Percentiles rank a stretch among this genome's conserved stretches.
Conservation (phyloP, 2,329 filamentous ascomycete species). For the Epichloe amarillans region DNA sequence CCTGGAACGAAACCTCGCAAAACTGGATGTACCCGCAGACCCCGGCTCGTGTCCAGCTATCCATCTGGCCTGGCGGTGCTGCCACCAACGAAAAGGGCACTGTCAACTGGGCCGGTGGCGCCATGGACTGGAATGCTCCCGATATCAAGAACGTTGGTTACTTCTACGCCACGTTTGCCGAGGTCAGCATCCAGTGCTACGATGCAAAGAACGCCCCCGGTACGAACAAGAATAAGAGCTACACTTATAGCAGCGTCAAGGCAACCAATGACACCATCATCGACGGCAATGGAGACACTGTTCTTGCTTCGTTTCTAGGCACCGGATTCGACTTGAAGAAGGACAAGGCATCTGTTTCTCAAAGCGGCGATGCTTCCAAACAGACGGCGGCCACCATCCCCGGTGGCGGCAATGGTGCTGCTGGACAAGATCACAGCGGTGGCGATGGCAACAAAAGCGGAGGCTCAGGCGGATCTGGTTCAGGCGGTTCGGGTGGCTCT, state of each 20-base stretch:
- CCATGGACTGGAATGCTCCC: conserved; percentile 65
- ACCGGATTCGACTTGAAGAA: conserved; percentile 62
- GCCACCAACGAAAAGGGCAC: conserved; percentile 70
- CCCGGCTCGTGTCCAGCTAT: conserved; percentile 79
- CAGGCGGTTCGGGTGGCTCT: conserved; percentile 11
- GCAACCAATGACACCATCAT: conserved; percentile 67
- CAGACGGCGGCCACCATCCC: conserved; percentile 17
- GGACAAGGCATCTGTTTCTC: conserved; percentile 18
- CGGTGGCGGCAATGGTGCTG: conserved; percentile 14
- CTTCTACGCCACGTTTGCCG: conserved; percentile 70
- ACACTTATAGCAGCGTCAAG: conserved; percentile 54
- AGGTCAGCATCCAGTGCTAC: conserved; percentile 79
- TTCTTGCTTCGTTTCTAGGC: conserved; percentile 68
- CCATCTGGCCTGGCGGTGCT: conserved; percentile 88
- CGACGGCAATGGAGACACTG: conserved; percentile 60
- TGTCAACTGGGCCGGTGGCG: conserved; percentile 80
- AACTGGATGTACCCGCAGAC: conserved; percentile 85
- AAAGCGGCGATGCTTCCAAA: conserved; percentile 10
- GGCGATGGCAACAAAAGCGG: conserved; percentile 9
- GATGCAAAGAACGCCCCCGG: conserved; percentile 49
- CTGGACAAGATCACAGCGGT: conserved; percentile 12
- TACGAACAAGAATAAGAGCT: conserved; percentile 54
- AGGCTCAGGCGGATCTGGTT: conserved; percentile 12
- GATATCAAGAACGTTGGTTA: conserved; percentile 78
- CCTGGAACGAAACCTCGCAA: conserved; percentile 74